These are phyloP conservation scores for Agastache rugosa DNA, from an alignment of 257 asterid genomes.

Conservation along the genomic window DNA sequence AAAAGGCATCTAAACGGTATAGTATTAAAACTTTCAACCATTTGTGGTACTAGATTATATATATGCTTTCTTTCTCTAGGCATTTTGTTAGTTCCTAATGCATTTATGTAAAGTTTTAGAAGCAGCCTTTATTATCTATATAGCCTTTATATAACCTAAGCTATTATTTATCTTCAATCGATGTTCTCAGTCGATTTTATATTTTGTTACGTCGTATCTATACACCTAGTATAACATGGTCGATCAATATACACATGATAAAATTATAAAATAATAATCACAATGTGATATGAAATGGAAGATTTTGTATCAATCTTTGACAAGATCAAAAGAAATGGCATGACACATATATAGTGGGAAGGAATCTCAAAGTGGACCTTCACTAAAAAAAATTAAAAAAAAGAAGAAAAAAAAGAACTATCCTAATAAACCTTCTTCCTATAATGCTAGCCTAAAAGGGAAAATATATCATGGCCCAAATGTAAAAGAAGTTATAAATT, in stretches of 20 bases:
- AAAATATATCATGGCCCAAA: conserved; percentile 33
- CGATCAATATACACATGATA: not conserved
- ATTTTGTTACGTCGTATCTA: not conserved
- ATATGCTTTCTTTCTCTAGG: conserved; percentile 32
- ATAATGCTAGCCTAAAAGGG: conserved; percentile 33
- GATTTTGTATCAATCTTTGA: not conserved
- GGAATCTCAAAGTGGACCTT: conserved; percentile 48
- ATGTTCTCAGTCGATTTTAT: not conserved
- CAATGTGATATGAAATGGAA: not conserved
- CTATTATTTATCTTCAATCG: not conserved
- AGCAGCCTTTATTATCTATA: conserved; percentile 13
- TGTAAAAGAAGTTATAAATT: conserved; percentile 3
- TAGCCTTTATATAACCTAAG: not conserved
- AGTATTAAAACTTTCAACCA: conserved; percentile 46
- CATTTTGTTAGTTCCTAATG: conserved; percentile 28
- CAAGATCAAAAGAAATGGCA: conserved; percentile 33
- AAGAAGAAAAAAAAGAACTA: conserved; percentile 24
- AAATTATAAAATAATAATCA: not conserved
- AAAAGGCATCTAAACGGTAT: conserved; percentile 29
- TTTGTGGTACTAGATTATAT: conserved; percentile 43
- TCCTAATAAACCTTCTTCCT: conserved; percentile 24
- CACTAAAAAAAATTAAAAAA: conserved; percentile 29
- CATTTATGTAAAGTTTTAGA: conserved; percentile 30
- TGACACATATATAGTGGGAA: conserved; percentile 38
- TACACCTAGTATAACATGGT: not conserved